Percentiles rank a stretch among this genome's conserved stretches.
phyloP scores from a whole-genome alignment of 2,329 filamentous ascomycete genomes.

The Arthroderma uncinatum region DNA sequence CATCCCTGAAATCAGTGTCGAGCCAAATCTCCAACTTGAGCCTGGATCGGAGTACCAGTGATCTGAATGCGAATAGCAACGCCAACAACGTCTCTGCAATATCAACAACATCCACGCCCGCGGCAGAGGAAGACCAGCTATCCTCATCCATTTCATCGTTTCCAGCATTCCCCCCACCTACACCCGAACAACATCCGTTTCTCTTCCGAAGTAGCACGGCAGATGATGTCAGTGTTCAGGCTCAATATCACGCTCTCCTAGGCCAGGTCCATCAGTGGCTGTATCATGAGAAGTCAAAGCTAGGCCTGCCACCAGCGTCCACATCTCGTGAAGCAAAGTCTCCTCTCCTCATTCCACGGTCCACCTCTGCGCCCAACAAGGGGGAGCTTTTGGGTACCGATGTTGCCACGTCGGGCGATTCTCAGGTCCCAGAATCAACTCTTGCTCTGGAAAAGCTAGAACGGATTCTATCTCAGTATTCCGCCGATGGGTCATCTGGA shows the following conservation, averaged over 20 bases:
- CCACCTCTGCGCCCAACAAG: neutral
- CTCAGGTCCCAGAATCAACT: conserved; percentile 53
- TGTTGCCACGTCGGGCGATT: neutral
- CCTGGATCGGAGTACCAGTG: conserved; percentile 10
- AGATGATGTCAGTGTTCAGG: conserved; percentile 9
- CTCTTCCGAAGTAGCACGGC: neutral
- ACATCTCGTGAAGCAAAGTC: conserved; percentile 18
- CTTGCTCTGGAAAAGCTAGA: conserved; percentile 71
- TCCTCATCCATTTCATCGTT: neutral
- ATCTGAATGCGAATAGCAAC: conserved; percentile 6
- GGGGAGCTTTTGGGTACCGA: neutral
- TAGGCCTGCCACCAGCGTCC: conserved; percentile 37
- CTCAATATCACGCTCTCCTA: conserved; percentile 39
- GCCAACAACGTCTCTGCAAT: neutral
- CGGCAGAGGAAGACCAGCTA: neutral
- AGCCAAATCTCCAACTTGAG: conserved; percentile 16
- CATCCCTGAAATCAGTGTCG: conserved; percentile 17
- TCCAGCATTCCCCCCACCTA: neutral
- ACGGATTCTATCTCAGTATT: conserved; percentile 47
- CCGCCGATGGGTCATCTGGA: conserved; percentile 17
- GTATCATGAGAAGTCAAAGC: conserved; percentile 62
- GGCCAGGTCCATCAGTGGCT: conserved; percentile 75
- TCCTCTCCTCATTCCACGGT: neutral
- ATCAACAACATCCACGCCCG: neutral
- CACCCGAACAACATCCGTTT: neutral